phyloP scores from a whole-genome alignment of 352 stramenopile genomes.

The Detonula confervacea region DNA sequence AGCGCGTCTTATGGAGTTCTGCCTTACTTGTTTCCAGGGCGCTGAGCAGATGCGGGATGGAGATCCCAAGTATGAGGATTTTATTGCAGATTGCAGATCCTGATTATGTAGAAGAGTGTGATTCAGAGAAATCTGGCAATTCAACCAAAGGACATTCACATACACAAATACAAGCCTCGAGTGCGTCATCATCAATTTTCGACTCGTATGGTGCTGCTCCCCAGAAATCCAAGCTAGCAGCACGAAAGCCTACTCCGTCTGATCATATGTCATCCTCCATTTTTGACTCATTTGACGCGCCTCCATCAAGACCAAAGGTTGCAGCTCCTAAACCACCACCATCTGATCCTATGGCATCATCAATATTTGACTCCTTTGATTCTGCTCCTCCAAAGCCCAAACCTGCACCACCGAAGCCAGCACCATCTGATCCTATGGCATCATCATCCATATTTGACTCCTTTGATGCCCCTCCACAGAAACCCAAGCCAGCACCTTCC shows the following conservation, averaged over 20 bases:
- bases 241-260: too few species aligned
- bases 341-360: slow-evolving; percentile 29
- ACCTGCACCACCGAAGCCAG: neutral
- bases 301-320: too few species aligned
- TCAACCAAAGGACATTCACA: neutral
- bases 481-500: slow-evolving; percentile 12
- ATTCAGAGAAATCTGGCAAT: neutral
- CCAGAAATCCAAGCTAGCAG: too few species aligned
- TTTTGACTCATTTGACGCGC: too few species aligned
- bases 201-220: too few species aligned
- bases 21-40: slow-evolving; percentile 63
- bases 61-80: slow-evolving; percentile 66
- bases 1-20: slow-evolving; percentile 65
- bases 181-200: too few species aligned
- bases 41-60: slow-evolving; percentile 66
- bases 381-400: slow-evolving; percentile 23
- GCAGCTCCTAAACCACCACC: too few species aligned
- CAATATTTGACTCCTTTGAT: slow-evolving; percentile 68
- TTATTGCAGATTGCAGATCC: slow-evolving; percentile 54
- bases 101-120: slow-evolving; percentile 41
- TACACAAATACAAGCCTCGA: slow-evolving; percentile 7
- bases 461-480: slow-evolving; percentile 48
- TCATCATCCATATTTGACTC: slow-evolving; percentile 82
- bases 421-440: neutral
- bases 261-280: too few species aligned